A percentile compares a stretch with the other conserved stretches of the same genome.
Conservation (phyloP, 2,329 filamentous ascomycete genomes). For the Ustulina deusta region DNA sequence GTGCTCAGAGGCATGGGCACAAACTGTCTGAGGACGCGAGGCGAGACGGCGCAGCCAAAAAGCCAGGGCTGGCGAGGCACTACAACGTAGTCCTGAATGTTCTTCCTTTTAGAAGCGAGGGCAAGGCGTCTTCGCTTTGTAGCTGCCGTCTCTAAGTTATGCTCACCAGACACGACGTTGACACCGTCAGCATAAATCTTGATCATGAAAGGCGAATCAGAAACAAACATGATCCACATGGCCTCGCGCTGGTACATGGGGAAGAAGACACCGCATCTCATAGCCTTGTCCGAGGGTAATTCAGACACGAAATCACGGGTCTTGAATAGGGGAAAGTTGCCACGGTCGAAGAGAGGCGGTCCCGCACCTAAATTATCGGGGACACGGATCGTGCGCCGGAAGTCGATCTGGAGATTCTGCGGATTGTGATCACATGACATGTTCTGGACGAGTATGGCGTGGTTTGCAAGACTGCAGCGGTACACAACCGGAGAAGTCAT, state of each 20-base stretch:
- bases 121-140: conserved; percentile 37
- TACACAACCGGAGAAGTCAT: conserved; percentile 9
- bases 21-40: conserved; percentile 60
- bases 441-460: conserved; percentile 28
- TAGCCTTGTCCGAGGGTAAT: conserved; percentile 52
- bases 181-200: conserved; percentile 57
- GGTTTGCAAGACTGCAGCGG: conserved; percentile 9
- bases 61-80: conserved; percentile 55
- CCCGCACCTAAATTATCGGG: conserved; percentile 53
- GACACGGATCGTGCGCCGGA: conserved; percentile 58
- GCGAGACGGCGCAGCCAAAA: conserved; percentile 53
- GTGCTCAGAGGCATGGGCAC: conserved; percentile 59
- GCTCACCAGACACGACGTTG: conserved; percentile 56
- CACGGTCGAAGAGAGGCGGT: conserved; percentile 52
- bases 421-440: not conserved
- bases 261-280: conserved; percentile 59
- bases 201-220: conserved; percentile 51
- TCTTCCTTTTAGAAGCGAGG: conserved; percentile 9
- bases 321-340: conserved; percentile 55
- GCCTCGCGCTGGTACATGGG: conserved; percentile 60
- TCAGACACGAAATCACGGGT: conserved; percentile 49
- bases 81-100: conserved; percentile 53
- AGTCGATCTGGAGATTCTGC: conserved; percentile 49
- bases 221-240: conserved; percentile 55
- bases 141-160: conserved; percentile 40